Percentiles rank a stretch among this genome's conserved stretches.
Conservation (phyloP, 371 early-diverging fungal genomes). For the Mortierella sp. region DNA sequence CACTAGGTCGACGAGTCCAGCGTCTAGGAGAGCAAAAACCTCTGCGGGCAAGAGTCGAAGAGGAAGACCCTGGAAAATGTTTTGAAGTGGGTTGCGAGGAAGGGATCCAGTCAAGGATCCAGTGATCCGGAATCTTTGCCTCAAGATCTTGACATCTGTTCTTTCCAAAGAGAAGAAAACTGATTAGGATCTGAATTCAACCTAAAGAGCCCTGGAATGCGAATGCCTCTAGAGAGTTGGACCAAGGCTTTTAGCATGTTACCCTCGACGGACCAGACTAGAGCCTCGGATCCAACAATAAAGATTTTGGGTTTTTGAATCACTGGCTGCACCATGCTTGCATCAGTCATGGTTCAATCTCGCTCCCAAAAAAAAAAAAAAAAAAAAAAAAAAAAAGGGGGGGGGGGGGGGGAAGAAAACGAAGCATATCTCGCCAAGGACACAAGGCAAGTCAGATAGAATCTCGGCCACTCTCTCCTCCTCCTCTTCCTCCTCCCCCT, state of each 20-base stretch:
- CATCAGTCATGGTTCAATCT: background rate
- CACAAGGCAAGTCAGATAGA: background rate
- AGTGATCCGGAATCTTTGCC: conserved; percentile 28
- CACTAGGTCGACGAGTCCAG: conserved; percentile 21
- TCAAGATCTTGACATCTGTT: conserved; percentile 31
- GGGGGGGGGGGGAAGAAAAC: background rate
- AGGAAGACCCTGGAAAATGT: conserved; percentile 48
- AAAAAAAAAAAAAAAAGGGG: background rate
- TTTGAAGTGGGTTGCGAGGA: conserved; percentile 43
- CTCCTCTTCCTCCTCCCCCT: conserved; percentile 6
- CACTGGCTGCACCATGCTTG: background rate
- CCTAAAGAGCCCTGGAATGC: background rate
- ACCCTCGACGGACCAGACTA: conserved; percentile 46
- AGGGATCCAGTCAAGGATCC: conserved; percentile 41
- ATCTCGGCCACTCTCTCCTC: background rate
- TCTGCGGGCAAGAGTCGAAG: conserved; percentile 40
- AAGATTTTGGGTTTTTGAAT: conserved; percentile 21
- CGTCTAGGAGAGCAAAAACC: conserved; percentile 17
- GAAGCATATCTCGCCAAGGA: background rate
- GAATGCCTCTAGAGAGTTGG: background rate
- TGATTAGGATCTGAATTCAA: background rate
- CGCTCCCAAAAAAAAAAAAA: background rate
- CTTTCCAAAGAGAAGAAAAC: background rate
- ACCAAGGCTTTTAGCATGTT: background rate
- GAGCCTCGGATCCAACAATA: conserved; percentile 24